Percentiles rank a stretch among this genome's conserved stretches.
These are phyloP conservation scores for Zygoascus tannicola DNA, from an alignment of 805 yeast genomes.

Conservation along the genomic window DNA sequence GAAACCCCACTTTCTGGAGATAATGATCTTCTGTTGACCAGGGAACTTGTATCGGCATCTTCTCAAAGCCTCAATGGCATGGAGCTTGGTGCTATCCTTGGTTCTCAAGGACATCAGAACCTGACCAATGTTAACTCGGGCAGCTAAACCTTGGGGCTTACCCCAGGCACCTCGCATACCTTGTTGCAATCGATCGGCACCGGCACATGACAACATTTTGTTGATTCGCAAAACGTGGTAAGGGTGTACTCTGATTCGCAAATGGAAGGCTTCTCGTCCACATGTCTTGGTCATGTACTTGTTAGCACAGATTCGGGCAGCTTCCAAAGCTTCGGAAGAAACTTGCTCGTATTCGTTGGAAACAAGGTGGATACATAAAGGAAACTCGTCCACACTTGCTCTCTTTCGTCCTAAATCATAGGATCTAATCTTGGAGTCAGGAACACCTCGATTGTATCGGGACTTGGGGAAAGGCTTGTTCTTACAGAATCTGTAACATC, in stretches of 20 bases:
- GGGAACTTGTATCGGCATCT: constrained; percentile 99
- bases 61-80: constrained; percentile 97
- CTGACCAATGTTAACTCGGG: constrained; percentile 98
- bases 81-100: constrained; percentile 95
- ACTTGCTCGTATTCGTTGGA: constrained; percentile 99
- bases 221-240: constrained; percentile 99
- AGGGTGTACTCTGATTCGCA: constrained; percentile 99
- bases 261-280: constrained; percentile 99
- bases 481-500: constrained; percentile 99
- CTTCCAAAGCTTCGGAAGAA: constrained; percentile 99
- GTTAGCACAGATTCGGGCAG: constrained; percentile 99
- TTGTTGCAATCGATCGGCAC: constrained; percentile 99
- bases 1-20: constrained; percentile 99
- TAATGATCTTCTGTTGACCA: constrained; percentile 99
- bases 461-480: constrained; percentile 99
- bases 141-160: constrained; percentile 99
- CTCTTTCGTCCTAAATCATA: constrained; percentile 99
- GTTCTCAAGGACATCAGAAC: constrained; percentile 96
- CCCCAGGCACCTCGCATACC: constrained; percentile 99
- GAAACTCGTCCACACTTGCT: constrained; percentile 99
- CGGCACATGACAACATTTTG: constrained; percentile 99
- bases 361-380: constrained; percentile 97
- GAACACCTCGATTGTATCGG: constrained; percentile 99
- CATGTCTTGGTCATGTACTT: constrained; percentile 96
- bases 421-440: constrained; percentile 98